Percentiles rank a stretch among this genome's conserved stretches.
Evolutionary conservation across 1,284 basidiomycete species (phyloP).

Genomic region (Lentinula novae-zelandiae): DNA sequence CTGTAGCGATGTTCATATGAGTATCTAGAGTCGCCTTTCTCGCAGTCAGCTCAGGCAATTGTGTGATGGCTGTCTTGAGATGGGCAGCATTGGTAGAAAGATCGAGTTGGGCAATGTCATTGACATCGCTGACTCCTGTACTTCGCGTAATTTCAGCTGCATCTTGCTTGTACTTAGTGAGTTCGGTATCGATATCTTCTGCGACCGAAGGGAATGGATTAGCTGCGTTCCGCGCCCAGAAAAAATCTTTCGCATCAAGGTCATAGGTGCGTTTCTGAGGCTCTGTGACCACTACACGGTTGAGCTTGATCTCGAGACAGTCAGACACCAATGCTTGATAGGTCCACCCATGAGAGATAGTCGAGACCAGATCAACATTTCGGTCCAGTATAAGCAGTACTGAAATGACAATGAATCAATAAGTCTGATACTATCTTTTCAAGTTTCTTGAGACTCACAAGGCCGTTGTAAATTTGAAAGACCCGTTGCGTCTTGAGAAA

Average conservation of each 20-base stretch:
- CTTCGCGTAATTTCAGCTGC: slow-evolving; percentile 96
- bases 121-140: slow-evolving; percentile 94
- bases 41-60: slow-evolving; percentile 95
- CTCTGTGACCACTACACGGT: slow-evolving; percentile 81
- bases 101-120: slow-evolving; percentile 92
- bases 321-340: slow-evolving; percentile 99
- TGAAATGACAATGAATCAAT: slow-evolving; percentile 25
- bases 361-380: slow-evolving; percentile 93
- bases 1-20: slow-evolving; percentile 99
- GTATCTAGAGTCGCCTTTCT: slow-evolving; percentile 96
- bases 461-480: slow-evolving; percentile 80
- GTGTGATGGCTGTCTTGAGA: slow-evolving; percentile 96
- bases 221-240: slow-evolving; percentile 96
- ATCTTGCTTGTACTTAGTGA: slow-evolving; percentile 95
- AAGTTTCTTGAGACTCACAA: slow-evolving; percentile 43
- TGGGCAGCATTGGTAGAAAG: slow-evolving; percentile 94
- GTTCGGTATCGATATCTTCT: slow-evolving; percentile 93
- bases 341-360: slow-evolving; percentile 98
- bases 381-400: slow-evolving; percentile 93
- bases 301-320: slow-evolving; percentile 95
- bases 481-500: slow-evolving; percentile 69
- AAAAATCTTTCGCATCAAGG: slow-evolving; percentile 97
- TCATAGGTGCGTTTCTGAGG: slow-evolving; percentile 90
- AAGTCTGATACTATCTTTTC: slow-evolving; percentile 4
- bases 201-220: slow-evolving; percentile 99